phyloP scores from a whole-genome alignment of 2,329 filamentous ascomycete species.

The Blastomyces emzantsi region DNA sequence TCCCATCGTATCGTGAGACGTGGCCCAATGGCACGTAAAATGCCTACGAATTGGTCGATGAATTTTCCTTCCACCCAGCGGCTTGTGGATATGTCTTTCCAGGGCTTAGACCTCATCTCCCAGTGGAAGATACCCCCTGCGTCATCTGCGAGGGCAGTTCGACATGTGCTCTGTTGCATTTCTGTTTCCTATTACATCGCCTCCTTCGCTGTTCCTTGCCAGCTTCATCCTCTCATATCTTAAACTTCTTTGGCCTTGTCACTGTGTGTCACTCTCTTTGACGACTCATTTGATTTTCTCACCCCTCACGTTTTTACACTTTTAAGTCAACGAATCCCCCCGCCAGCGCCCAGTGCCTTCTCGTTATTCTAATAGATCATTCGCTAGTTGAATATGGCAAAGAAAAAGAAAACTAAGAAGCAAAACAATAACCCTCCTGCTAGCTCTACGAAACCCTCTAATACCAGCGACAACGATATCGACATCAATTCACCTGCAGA shows the following conservation, averaged over 20 bases:
- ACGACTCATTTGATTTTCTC: conserved; percentile 10
- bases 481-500: conserved; percentile 22
- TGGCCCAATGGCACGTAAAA: conserved; percentile 33
- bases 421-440: conserved; percentile 26
- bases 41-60: conserved; percentile 27
- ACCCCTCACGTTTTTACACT: conserved; percentile 15
- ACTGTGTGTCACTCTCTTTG: conserved; percentile 13
- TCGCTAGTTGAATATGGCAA: conserved; percentile 25
- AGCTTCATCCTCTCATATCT: conserved; percentile 11
- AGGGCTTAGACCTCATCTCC: conserved; percentile 23
- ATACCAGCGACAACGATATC: conserved; percentile 19
- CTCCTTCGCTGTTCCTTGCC: conserved; percentile 8
- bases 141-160: neutral
- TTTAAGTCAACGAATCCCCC: conserved; percentile 13
- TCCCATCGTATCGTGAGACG: conserved; percentile 30
- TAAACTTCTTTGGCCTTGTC: neutral
- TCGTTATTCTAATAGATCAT: conserved; percentile 8
- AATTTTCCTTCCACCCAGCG: conserved; percentile 26
- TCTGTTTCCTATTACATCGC: conserved; percentile 5
- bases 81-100: conserved; percentile 22
- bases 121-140: conserved; percentile 9
- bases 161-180: conserved; percentile 9
- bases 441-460: conserved; percentile 19
- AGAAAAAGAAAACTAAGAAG: conserved; percentile 30
- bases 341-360: conserved; percentile 8